phyloP scores from a whole-genome alignment of 192 early-diverging fungal species.

The Jimgerdemannia lactiflua region DNA sequence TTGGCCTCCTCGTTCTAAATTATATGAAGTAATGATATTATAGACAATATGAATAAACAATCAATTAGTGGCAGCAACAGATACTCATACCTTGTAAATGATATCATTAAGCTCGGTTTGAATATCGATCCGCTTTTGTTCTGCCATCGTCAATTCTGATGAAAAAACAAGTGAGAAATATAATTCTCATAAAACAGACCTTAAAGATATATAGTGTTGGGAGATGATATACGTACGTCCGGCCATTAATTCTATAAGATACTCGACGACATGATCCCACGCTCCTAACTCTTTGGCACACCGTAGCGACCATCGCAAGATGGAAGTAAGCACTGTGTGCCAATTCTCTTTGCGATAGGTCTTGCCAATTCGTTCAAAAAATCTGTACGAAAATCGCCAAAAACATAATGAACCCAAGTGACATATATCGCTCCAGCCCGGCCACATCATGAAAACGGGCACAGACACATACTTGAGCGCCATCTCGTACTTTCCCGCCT shows the following conservation, averaged over 20 bases:
- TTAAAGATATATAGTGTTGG: too few relatives aligned
- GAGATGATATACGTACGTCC: conserved; percentile 21
- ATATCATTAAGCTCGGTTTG: conserved; percentile 35
- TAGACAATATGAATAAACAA: too few relatives aligned
- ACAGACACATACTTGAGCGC: conserved; percentile 55
- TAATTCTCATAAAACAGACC: too few relatives aligned
- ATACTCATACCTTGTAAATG: conserved; percentile 25
- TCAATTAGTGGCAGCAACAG: conserved; percentile 7
- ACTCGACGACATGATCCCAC: conserved; percentile 61
- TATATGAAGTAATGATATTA: not conserved
- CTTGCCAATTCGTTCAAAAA: conserved; percentile 85
- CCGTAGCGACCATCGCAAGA: conserved; percentile 58
- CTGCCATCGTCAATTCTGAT: conserved; percentile 18
- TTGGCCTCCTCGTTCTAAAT: conserved; percentile 21
- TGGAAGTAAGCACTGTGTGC: conserved; percentile 64
- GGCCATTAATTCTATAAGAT: conserved; percentile 69
- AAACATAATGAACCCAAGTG: not conserved
- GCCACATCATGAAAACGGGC: not conserved
- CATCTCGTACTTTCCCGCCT: conserved; percentile 79
- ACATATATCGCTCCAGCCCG: not conserved
- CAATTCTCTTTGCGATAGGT: conserved; percentile 89
- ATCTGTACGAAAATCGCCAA: conserved; percentile 30
- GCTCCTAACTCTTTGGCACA: conserved; percentile 69
- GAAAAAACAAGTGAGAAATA: not conserved
- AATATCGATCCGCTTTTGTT: conserved; percentile 24